Conservation (phyloP, 148 eudicot species). For the Arctostaphylos glauca region DNA sequence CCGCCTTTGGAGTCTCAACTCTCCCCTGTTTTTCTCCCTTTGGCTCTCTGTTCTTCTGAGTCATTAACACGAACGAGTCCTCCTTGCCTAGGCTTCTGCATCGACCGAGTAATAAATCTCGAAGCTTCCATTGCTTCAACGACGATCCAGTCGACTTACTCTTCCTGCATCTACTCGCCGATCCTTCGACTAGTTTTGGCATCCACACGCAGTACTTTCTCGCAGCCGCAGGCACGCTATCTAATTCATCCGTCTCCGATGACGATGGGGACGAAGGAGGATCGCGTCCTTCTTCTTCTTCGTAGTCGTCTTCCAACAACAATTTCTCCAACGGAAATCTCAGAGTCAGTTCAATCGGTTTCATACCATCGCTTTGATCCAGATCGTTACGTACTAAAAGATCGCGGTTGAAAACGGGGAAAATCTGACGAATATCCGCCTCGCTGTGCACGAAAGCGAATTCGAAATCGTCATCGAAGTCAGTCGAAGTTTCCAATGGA, state of each 20-base stretch:
- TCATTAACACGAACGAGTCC: conserved; percentile 25
- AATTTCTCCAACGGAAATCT: conserved; percentile 28
- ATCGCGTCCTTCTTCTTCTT: conserved; percentile 17
- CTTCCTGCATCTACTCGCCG: conserved; percentile 45
- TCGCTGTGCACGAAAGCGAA: conserved; percentile 16
- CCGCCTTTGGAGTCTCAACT: neutral
- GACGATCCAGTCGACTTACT: conserved; percentile 49
- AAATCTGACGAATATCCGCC: neutral
- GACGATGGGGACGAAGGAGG: conserved; percentile 27
- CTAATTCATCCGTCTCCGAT: conserved; percentile 45
- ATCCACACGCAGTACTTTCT: conserved; percentile 49
- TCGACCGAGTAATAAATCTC: conserved; percentile 33
- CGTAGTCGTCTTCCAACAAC: conserved; percentile 5
- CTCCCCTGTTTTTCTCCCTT: conserved; percentile 1
- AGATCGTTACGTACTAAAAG: neutral
- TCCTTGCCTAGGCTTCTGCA: conserved; percentile 50
- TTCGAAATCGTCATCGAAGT: conserved; percentile 34
- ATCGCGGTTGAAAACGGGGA: conserved; percentile 28
- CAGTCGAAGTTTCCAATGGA: neutral
- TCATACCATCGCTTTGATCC: neutral
- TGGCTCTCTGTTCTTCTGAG: conserved; percentile 28
- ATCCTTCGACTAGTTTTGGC: conserved; percentile 21
- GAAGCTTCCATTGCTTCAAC: conserved; percentile 39
- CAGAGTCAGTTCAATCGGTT: neutral
- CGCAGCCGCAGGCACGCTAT: conserved; percentile 29